Evolutionary conservation across 345 rosid genomes (phyloP).

Genomic region (Lumnitzera racemosa): DNA sequence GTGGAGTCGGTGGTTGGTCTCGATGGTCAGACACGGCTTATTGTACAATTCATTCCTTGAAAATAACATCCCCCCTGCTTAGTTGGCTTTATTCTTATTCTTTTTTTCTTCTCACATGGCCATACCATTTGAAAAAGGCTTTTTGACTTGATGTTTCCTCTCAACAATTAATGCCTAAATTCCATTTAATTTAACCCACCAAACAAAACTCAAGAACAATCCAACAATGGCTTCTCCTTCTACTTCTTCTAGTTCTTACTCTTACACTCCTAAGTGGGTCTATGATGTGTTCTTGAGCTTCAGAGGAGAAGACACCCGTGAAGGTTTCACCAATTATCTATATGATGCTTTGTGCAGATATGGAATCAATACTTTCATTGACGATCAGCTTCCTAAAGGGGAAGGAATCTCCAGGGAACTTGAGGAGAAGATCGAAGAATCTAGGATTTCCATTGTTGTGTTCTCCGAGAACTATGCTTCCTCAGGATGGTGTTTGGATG

Average conservation of each 20-base stretch:
- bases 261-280: conserved; percentile 8
- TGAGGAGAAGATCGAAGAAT: conserved; percentile 16
- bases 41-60: no score
- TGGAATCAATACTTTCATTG: conserved; percentile 17
- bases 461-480: conserved; percentile 22
- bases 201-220: no score
- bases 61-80: no score
- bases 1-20: no score
- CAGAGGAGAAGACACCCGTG: conserved; percentile 24
- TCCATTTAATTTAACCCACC: no score
- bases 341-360: conserved; percentile 12
- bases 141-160: no score
- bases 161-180: no score
- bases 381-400: conserved; percentile 15
- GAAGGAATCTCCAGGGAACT: conserved; percentile 13
- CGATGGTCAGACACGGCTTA: no score
- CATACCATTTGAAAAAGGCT: no score
- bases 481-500: conserved; percentile 28
- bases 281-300: conserved; percentile 31
- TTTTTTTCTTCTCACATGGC: no score
- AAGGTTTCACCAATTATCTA: conserved; percentile 19
- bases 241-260: not conserved
- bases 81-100: no score
- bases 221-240: not conserved
- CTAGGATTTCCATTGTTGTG: conserved; percentile 18